phyloP scores from a whole-genome alignment of 495 filamentous ascomycete genomes.

The Xylaria cubensis region DNA sequence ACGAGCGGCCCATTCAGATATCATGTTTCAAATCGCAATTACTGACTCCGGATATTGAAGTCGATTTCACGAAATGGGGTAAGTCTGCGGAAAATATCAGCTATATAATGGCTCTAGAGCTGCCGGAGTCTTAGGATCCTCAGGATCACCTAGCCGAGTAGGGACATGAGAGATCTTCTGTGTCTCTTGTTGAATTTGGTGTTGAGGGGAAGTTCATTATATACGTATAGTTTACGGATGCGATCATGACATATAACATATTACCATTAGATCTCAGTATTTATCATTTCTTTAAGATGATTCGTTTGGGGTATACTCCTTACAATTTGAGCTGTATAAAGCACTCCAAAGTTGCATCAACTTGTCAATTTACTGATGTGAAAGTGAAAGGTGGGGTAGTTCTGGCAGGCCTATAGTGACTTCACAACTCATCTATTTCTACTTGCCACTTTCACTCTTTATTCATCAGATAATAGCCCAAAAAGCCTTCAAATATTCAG shows the following conservation, averaged over 20 bases:
- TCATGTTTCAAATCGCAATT: background rate
- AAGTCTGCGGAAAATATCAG: background rate
- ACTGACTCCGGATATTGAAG: background rate
- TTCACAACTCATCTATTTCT: conserved; percentile 1
- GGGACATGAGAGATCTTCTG: too few species aligned
- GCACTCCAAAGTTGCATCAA: background rate
- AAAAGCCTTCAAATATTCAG: background rate
- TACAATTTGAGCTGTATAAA: background rate
- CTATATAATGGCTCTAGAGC: conserved; percentile 10
- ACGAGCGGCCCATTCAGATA: background rate
- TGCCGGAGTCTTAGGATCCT: background rate
- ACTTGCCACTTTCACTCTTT: background rate
- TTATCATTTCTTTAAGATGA: background rate
- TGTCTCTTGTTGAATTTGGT: background rate
- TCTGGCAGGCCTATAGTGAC: background rate
- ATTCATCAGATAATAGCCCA: background rate
- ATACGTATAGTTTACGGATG: background rate
- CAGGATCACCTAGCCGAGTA: background rate
- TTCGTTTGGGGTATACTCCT: background rate
- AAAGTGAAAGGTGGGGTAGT: conserved; percentile 10
- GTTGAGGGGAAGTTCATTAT: background rate
- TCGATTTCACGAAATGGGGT: conserved; percentile 25
- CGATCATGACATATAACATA: background rate
- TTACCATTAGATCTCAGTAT: background rate
- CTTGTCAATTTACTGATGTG: background rate